Evolutionary conservation across 495 filamentous ascomycete genomes (phyloP), one percentile per base, ranked within the genome.

Genomic region (Lasiosphaeria miniovina): DNA sequence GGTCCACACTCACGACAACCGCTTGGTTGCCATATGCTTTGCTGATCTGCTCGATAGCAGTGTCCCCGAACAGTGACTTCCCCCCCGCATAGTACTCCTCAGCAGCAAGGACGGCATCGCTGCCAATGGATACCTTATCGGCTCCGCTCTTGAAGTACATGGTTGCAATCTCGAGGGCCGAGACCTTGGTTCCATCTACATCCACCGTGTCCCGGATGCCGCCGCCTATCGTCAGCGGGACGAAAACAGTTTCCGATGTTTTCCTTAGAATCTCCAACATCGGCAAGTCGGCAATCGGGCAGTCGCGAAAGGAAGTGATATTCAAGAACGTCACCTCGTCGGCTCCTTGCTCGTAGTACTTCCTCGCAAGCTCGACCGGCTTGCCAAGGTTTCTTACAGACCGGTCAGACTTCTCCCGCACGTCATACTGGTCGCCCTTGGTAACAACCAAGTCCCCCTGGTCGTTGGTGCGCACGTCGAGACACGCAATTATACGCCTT

Each of bases 81-180:
- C 87, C 87, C 7, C 74, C 74, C 35, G 77, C 71, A 71, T 93
- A 89, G 71, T 90, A 98, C 60, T 95, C 89, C 69, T 97, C 92
- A 0, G 94, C 94, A 8, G 93, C 93, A 38, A 84, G 82, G 10
- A 98, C 94, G 50, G 94, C 93, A 73, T 98, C 95, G 3, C 90
- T 95, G 4, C 95, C 94, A 66, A 98, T 96, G 52, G 91, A 96
- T 15, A 98, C 91, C 79, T 98, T 98, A 74, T 98, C 94, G n/a
- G 94, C 94, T 40, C 94, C 94, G 32, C 87, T 91, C 78, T 94
- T 90, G 82, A 98, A 98, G 79, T 98, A 98, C 83, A 98, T 87
- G 5, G 88, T 93, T 9, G 94, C 94, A 49, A 98, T 90, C 58
- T 98, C 90, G 7, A 96, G 84, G 5, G 94, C 94, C 10, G 90